Base-by-base conservation (phyloP, 306 rosid species). In the Acacia acuminata region DNA sequence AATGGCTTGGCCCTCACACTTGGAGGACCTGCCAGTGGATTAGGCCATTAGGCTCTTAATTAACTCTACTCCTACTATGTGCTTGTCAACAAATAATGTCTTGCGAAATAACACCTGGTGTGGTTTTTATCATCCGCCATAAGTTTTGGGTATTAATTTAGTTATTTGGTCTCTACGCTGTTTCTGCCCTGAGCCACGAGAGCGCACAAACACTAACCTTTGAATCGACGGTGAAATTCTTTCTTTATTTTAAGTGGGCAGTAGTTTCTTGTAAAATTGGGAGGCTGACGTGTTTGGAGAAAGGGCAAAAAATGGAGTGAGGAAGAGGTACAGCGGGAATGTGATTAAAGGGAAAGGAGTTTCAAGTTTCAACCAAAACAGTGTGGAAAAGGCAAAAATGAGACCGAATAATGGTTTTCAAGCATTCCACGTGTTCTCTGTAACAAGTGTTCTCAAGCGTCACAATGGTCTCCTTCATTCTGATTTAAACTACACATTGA, bases 1-100 rank as follows among this genome's bases (percentile, higher is more conserved):
- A 90, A 90, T 73, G 97, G 94, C 30, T 91, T 96, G 83, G 87
- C 88, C 79, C 86, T 96, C 71, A 91, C 98, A 65, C 94, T 96
- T 19, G 99, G 96, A 71, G 96, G 97, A 34, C 97, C 99, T 47
- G 89, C 92, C 11, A 88, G 90, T 84, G 89, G 84, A 77, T 53
- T 19, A 43, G 87, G 61, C 61, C 61, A 20, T 6, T 53, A 20
- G 40, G 8, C 42, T 38, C 20, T 53, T 5, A 6, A 1, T 19
- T 16, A 16, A 13, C 5, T 12, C 0, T 12, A 1, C 56, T 15
- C 20, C 55, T 3, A 50, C 56, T 50, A 9, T 17, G 5, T 15
- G n/a, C 47, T 51, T 14, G 16, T 20, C 8, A 56, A 56, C 63
- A 56, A 56, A 56, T 55, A 55, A 20, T 8, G 3, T 27, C 63